phyloP scores from a whole-genome alignment of 768 basidiomycete genomes.

The Leccinum broughii region DNA sequence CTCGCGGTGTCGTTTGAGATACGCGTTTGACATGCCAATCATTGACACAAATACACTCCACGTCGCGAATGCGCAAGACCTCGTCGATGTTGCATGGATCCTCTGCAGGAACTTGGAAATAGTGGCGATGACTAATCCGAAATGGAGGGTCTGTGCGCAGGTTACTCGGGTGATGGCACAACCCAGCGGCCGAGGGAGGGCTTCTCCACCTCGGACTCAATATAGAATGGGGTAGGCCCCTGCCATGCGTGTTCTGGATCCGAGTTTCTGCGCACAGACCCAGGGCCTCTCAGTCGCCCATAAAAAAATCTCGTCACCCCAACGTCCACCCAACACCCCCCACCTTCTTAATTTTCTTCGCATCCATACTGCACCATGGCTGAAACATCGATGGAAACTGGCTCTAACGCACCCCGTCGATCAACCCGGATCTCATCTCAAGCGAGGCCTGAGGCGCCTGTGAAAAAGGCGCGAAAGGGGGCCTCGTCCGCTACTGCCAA shows the following conservation, averaged over 20 bases:
- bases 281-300: conserved; percentile 4
- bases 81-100: background rate
- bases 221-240: conserved; percentile 19
- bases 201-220: conserved; percentile 16
- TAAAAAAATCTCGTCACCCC: conserved; percentile 13
- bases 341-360: background rate
- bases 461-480: conserved; percentile 17
- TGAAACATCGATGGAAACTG: conserved; percentile 5
- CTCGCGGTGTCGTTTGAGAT: too few relatives aligned
- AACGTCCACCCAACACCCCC: conserved; percentile 1
- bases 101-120: too few relatives aligned
- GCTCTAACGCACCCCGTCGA: conserved; percentile 44
- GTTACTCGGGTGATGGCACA: background rate
- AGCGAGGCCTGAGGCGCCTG: conserved; percentile 37
- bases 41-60: background rate
- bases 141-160: background rate
- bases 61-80: too few relatives aligned
- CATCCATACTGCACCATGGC: conserved; percentile 10
- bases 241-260: conserved; percentile 18
- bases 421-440: conserved; percentile 57
- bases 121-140: background rate
- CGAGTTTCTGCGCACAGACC: conserved; percentile 28
- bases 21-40: background rate
- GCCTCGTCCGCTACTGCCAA: conserved; percentile 21
- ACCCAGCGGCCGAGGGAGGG: background rate